phyloP scores from a whole-genome alignment of 2,329 filamentous ascomycete species.

The Pseudogymnoascus sp. region DNA sequence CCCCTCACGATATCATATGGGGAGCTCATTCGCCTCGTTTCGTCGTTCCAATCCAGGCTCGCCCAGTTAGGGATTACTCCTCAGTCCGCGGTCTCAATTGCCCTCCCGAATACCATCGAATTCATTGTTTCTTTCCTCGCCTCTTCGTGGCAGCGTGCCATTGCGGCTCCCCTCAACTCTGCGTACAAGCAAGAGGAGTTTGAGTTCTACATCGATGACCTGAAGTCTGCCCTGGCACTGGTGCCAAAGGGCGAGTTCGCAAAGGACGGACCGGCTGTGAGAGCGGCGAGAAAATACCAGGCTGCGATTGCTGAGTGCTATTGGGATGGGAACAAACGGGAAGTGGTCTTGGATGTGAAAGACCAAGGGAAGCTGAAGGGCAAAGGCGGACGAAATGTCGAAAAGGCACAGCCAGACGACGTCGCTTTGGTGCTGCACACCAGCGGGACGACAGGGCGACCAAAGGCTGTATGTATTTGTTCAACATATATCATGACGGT shows the following conservation, averaged over 20 bases:
- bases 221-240: constrained; percentile 70
- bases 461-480: constrained; percentile 60
- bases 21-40: constrained; percentile 58
- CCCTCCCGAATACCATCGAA: constrained; percentile 76
- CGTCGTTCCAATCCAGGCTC: constrained; percentile 68
- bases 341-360: constrained; percentile 73
- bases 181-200: constrained; percentile 86
- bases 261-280: constrained; percentile 62
- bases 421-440: constrained; percentile 77
- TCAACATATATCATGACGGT: constrained; percentile 3
- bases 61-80: constrained; percentile 65
- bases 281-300: constrained; percentile 70
- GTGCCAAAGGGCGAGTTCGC: constrained; percentile 65
- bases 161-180: constrained; percentile 81
- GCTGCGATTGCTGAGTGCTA: constrained; percentile 84
- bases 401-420: constrained; percentile 64
- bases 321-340: constrained; percentile 56
- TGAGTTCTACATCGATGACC: constrained; percentile 85
- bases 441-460: constrained; percentile 75
- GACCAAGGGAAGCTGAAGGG: constrained; percentile 60
- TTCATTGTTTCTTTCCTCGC: constrained; percentile 84
- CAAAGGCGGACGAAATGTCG: constrained; percentile 39
- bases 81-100: constrained; percentile 70
- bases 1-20: constrained; percentile 63
- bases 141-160: constrained; percentile 74